Evolutionary conservation across 768 basidiomycete species (phyloP).

Genomic region (Bullera alba): DNA sequence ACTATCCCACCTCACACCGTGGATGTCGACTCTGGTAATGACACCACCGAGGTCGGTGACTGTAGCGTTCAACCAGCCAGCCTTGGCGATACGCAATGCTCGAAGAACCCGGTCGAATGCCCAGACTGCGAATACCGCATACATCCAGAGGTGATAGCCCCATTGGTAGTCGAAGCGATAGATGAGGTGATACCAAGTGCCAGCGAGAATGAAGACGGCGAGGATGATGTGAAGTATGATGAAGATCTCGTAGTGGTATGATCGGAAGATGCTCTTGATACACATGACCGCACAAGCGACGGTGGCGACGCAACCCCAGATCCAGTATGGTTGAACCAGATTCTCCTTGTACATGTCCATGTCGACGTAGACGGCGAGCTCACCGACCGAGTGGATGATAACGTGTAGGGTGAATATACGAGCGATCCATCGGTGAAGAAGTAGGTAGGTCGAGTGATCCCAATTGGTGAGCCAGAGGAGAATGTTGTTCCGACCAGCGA

Average conservation of each 20-base stretch:
- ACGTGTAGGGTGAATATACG: constrained; percentile 13
- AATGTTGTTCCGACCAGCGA: constrained; percentile 26
- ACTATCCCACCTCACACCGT: constrained; percentile 8
- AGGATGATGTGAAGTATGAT: constrained; percentile 21
- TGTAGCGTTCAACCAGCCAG: constrained; percentile 3
- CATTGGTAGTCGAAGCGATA: constrained; percentile 19
- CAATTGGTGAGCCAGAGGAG: constrained; percentile 25
- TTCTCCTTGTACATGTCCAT: constrained; percentile 8
- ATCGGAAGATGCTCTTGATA: constrained; percentile 15
- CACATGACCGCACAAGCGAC: constrained; percentile 16
- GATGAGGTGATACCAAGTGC: constrained; percentile 24
- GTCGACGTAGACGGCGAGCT: constrained; percentile 9
- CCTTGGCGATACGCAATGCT: constrained; percentile 9
- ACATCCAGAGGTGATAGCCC: constrained; percentile 19
- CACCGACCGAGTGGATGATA: constrained; percentile 19
- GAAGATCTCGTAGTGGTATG: constrained; percentile 26
- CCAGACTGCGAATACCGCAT: constrained; percentile 25
- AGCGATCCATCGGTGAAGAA: constrained; percentile 26
- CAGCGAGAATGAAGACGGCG: constrained; percentile 10
- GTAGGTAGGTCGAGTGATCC: constrained; percentile 15
- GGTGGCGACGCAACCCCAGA: constrained; percentile 13
- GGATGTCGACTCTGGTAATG: not conserved
- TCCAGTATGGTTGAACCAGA: constrained; percentile 27
- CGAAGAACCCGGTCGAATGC: constrained; percentile 21
- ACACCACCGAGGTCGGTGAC: constrained; percentile 9